Evolutionary conservation across 1,139 yeast species (phyloP), one percentile per base, ranked within the genome.

Genomic region (Yamadazyma atlantica): DNA sequence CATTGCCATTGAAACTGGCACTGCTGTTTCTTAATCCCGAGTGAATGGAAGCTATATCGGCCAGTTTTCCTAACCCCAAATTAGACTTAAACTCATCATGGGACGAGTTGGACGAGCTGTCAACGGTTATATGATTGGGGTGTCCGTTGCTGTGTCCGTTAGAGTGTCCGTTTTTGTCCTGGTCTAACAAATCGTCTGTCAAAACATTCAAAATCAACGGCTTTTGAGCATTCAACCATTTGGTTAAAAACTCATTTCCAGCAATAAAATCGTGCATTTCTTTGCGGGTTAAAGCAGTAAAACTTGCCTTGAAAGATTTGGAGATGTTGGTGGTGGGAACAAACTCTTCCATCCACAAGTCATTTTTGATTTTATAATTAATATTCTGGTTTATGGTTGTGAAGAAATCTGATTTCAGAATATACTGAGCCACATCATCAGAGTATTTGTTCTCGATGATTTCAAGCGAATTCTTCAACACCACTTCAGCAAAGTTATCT

Each of bases 31-130:
- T 42, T 24, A 53, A 51, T 17, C 69, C 75, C 2, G 73, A 65
- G 42, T 69, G 72, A 36, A 70, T 70, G 5, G 73, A 66, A 5
- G 62, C 56, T 17, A 70, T 69, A 43, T 70, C 76, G 29, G 63
- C 65, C 10, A 68, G 66, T 11, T 60, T 66, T 7, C 76, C 76
- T 33, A 70, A 53, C 1, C 76, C 76, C 18, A 64, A 49, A 2
- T 46, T 39, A 2, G 48, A 43, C 29, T 36, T 44, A 4, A 24
- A 29, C 16, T 35, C 50, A 22, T 36, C 40, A 13, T 35, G n/a
- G 15, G 34, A 25, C 6, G 32, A 24, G 2, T 29, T 21, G 7
- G 34, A 16, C 4, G 35, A 22, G 21, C 34, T 34, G 10, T 37
- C 45, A 9, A 35, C n/a, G 1, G 37, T 37, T 21, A 36, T 16